Conservation (phyloP, 768 basidiomycete genomes). For the Sarcodon sp. region DNA sequence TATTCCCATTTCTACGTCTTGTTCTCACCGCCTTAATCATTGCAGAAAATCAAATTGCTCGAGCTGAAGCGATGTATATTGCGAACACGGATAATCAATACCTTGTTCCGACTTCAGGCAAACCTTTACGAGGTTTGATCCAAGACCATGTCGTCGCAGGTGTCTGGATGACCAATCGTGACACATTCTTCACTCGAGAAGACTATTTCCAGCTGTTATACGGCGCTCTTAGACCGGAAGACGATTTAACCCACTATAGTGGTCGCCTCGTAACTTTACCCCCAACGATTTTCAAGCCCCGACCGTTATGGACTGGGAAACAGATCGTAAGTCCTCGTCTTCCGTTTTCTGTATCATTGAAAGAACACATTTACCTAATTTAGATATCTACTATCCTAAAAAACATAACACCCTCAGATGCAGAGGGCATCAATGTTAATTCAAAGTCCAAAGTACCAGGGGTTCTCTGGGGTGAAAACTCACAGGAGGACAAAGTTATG, state of each 20-base stretch:
- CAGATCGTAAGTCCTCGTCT: slow-evolving; percentile 57
- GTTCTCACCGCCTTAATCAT: slow-evolving; percentile 1
- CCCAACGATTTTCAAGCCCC: slow-evolving; percentile 87
- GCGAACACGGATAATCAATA: slow-evolving; percentile 99
- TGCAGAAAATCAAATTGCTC: slow-evolving; percentile 85
- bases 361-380: slow-evolving; percentile 1
- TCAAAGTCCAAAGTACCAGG: slow-evolving; percentile 87
- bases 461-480: slow-evolving; percentile 70
- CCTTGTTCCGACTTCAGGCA: slow-evolving; percentile 96
- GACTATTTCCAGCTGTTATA: slow-evolving; percentile 96
- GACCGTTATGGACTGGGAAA: slow-evolving; percentile 93
- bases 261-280: slow-evolving; percentile 71
- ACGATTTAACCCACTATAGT: slow-evolving; percentile 39
- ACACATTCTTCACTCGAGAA: slow-evolving; percentile 89
- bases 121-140: slow-evolving; percentile 93
- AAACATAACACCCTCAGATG: slow-evolving; percentile 76
- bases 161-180: slow-evolving; percentile 98
- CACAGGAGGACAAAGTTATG: slow-evolving; percentile 71
- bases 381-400: slow-evolving; percentile 90
- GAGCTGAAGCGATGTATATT: slow-evolving; percentile 87
- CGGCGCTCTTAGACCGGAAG: slow-evolving; percentile 86
- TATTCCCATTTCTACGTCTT: slow-evolving; percentile 4
- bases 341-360: background rate
- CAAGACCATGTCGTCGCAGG: slow-evolving; percentile 99
- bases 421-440: slow-evolving; percentile 72